Percentiles rank a stretch among this genome's conserved stretches.
These are phyloP conservation scores for Pilasporangium apinafurcum DNA, from an alignment of 352 stramenopile species.

Conservation along the genomic window DNA sequence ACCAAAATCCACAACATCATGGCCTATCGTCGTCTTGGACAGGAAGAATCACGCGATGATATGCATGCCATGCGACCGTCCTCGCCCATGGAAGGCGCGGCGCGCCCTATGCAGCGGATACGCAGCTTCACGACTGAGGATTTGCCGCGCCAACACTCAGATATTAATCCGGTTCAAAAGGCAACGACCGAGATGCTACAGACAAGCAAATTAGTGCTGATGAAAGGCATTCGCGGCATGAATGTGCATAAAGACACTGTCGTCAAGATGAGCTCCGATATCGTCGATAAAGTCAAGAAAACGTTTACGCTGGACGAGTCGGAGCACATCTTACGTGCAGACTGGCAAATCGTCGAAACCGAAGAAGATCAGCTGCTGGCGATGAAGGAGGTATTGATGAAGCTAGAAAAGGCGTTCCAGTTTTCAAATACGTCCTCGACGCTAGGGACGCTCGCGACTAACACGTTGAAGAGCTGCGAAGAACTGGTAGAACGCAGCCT, in stretches of 20 bases:
- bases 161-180: conserved; percentile 28
- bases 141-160: conserved; percentile 22
- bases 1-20: too few relatives aligned
- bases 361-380: conserved; percentile 65
- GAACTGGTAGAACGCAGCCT: conserved; percentile 65
- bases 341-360: conserved; percentile 78
- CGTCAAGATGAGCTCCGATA: conserved; percentile 25
- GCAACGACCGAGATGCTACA: conserved; percentile 37
- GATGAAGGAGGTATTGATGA: conserved; percentile 53
- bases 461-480: conserved; percentile 57
- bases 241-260: conserved; percentile 48
- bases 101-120: conserved; percentile 14
- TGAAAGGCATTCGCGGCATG: conserved; percentile 52
- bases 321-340: conserved; percentile 52
- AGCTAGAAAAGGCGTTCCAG: conserved; percentile 76
- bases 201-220: conserved; percentile 42
- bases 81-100: conserved; percentile 18
- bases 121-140: conserved; percentile 81
- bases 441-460: conserved; percentile 67
- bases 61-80: conserved; percentile 37
- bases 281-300: conserved; percentile 65
- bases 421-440: conserved; percentile 64
- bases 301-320: conserved; percentile 66
- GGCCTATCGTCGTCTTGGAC: too few relatives aligned
- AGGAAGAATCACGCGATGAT: conserved; percentile 41